Percentiles rank a stretch among this genome's conserved stretches.
Evolutionary conservation across 2,329 filamentous ascomycete genomes (phyloP).

Genomic region (Diplodia mutila): DNA sequence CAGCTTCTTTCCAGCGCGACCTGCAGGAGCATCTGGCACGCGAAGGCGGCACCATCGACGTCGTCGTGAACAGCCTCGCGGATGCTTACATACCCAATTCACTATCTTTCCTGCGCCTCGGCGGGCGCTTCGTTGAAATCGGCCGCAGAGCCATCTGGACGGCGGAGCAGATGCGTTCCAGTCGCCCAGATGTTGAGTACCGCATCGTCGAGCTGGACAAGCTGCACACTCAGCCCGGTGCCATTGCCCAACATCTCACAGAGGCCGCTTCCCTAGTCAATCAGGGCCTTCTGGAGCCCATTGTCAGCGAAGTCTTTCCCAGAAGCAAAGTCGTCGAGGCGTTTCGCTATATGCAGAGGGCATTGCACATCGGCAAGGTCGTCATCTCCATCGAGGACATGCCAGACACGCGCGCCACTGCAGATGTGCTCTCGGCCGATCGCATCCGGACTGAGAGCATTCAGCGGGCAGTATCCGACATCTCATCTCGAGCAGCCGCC

Average conservation of each 20-base stretch:
- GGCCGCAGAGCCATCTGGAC: constrained; percentile 23
- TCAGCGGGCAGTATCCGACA: neutral
- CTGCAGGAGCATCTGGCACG: constrained; percentile 29
- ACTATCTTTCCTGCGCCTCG: constrained; percentile 34
- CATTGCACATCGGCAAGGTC: constrained; percentile 27
- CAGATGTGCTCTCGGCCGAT: neutral
- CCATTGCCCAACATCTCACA: neutral
- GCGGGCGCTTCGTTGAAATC: constrained; percentile 36
- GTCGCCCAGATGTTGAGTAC: neutral
- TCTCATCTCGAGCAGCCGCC: neutral
- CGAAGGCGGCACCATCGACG: constrained; percentile 34
- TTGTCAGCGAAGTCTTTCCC: constrained; percentile 24
- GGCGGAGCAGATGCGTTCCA: neutral
- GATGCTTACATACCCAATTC: constrained; percentile 34
- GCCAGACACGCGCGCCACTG: neutral
- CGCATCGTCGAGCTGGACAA: neutral
- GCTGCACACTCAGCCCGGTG: neutral
- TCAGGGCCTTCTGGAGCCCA: neutral
- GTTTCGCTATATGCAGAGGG: constrained; percentile 28
- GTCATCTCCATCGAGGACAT: constrained; percentile 27
- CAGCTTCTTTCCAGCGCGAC: constrained; percentile 34
- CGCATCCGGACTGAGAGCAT: neutral
- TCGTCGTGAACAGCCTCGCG: constrained; percentile 38
- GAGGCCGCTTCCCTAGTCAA: neutral
- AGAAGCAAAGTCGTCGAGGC: constrained; percentile 28